Conservation (phyloP, 1,284 basidiomycete species). For the Ceratobasidium theobromae region DNA sequence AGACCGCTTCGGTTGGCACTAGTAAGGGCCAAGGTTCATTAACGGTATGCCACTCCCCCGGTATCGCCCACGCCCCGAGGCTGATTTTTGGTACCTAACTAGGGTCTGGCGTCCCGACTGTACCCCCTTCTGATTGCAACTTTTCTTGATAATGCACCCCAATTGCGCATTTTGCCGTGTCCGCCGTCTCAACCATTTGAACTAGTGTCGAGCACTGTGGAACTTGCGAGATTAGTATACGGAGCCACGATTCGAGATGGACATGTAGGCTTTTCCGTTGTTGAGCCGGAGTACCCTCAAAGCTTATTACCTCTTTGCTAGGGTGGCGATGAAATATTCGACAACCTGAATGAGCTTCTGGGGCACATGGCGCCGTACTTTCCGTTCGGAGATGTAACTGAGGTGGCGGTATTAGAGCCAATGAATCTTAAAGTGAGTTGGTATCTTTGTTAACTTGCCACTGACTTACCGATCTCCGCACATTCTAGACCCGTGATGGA, state of each 20-base stretch:
- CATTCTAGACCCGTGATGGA: constrained; percentile 56
- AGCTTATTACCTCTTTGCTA: background rate
- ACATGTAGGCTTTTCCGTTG: constrained; percentile 21
- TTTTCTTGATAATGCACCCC: constrained; percentile 81
- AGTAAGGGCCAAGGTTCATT: constrained; percentile 16
- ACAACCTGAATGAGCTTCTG: constrained; percentile 61
- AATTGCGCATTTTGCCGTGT: constrained; percentile 67
- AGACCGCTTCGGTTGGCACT: background rate
- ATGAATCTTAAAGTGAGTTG: constrained; percentile 50
- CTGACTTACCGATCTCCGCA: background rate
- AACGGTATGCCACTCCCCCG: constrained; percentile 27
- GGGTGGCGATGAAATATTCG: constrained; percentile 37
- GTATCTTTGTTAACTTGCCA: background rate
- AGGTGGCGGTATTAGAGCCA: constrained; percentile 48
- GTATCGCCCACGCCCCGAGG: background rate
- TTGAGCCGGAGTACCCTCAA: background rate
- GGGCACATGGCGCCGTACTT: constrained; percentile 80
- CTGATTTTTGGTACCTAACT: background rate
- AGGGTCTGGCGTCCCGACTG: constrained; percentile 51
- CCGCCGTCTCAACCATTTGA: constrained; percentile 52
- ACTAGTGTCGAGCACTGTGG: constrained; percentile 61
- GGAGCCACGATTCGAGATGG: constrained; percentile 52
- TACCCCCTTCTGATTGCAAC: constrained; percentile 76
- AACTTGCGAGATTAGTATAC: constrained; percentile 70
- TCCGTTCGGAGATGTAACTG: constrained; percentile 59